These are phyloP conservation scores for Coemansia sp. DNA, from an alignment of 371 early-diverging fungal species.

Conservation along the genomic window DNA sequence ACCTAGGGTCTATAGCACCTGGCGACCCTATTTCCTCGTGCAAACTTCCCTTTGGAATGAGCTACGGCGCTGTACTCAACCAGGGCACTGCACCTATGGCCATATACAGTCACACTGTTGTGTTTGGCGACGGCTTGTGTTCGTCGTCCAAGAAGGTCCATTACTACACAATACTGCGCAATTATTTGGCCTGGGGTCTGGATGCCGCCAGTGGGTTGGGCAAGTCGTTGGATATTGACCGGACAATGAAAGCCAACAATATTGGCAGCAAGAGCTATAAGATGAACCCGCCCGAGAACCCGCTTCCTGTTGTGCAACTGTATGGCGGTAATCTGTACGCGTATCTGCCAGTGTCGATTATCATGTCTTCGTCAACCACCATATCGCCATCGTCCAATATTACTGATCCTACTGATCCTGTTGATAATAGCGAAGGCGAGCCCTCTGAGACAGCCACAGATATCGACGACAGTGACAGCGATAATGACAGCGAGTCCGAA, in stretches of 20 bases:
- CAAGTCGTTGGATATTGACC: background rate
- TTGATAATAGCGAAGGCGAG: no score
- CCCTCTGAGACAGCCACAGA: background rate
- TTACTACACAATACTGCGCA: slow-evolving; percentile 25
- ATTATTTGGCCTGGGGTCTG: slow-evolving; percentile 31
- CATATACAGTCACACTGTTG: slow-evolving; percentile 39
- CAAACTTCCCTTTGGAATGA: slow-evolving; percentile 25
- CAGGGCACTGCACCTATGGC: slow-evolving; percentile 20
- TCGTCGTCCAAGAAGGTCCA: slow-evolving; percentile 15
- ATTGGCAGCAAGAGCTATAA: slow-evolving; percentile 1
- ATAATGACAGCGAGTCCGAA: background rate
- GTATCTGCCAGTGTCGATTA: background rate
- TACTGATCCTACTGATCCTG: background rate
- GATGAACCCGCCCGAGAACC: slow-evolving; percentile 10
- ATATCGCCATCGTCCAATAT: background rate
- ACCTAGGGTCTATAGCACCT: background rate
- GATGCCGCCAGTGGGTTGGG: background rate
- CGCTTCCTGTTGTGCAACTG: background rate
- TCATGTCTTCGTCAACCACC: background rate
- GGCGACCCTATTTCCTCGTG: slow-evolving; percentile 15
- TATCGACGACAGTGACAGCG: background rate
- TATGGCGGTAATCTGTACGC: slow-evolving; percentile 34
- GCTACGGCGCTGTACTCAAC: slow-evolving; percentile 14
- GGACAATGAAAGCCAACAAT: background rate
- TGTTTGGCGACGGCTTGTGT: slow-evolving; percentile 33